phyloP scores from a whole-genome alignment of 345 rosid genomes.

The Salix udensis region DNA sequence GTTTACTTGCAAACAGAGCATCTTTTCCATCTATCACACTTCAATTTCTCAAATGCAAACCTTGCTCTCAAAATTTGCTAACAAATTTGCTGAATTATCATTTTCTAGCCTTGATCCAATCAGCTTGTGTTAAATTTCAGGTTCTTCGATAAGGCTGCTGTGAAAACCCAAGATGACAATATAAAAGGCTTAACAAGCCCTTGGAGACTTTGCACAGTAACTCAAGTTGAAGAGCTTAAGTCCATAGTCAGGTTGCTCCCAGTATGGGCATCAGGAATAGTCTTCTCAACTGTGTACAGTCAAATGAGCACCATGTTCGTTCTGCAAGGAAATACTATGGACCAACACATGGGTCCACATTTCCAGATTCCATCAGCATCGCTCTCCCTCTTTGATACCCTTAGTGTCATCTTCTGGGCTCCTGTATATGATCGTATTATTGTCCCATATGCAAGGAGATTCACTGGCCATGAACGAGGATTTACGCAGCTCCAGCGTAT shows the following conservation, averaged over 20 bases:
- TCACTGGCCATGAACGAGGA: slow-evolving; percentile 72
- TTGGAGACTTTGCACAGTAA: slow-evolving; percentile 85
- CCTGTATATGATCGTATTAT: slow-evolving; percentile 71
- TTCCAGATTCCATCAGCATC: slow-evolving; percentile 91
- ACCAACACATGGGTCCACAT: slow-evolving; percentile 72
- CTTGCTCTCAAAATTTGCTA: background rate
- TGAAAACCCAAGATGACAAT: slow-evolving; percentile 48
- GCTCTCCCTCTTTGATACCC: slow-evolving; percentile 73
- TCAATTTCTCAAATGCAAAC: background rate
- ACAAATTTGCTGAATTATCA: background rate
- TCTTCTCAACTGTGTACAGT: slow-evolving; percentile 71
- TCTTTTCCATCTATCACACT: background rate
- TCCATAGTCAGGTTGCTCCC: slow-evolving; percentile 72
- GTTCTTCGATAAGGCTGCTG: slow-evolving; percentile 93
- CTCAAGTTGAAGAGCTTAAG: slow-evolving; percentile 92
- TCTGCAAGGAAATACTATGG: slow-evolving; percentile 87
- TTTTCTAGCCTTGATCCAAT: background rate
- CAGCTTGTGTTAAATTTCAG: slow-evolving; percentile 25
- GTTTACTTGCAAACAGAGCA: background rate
- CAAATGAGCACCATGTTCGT: slow-evolving; percentile 96
- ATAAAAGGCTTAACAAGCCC: slow-evolving; percentile 44
- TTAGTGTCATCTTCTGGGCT: slow-evolving; percentile 87
- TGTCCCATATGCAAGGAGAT: slow-evolving; percentile 55
- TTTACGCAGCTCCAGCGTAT: slow-evolving; percentile 93
- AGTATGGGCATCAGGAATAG: slow-evolving; percentile 85